These are phyloP conservation scores for Cladochytrium replicatum DNA, from an alignment of 192 early-diverging fungal species.

Conservation along the genomic window DNA sequence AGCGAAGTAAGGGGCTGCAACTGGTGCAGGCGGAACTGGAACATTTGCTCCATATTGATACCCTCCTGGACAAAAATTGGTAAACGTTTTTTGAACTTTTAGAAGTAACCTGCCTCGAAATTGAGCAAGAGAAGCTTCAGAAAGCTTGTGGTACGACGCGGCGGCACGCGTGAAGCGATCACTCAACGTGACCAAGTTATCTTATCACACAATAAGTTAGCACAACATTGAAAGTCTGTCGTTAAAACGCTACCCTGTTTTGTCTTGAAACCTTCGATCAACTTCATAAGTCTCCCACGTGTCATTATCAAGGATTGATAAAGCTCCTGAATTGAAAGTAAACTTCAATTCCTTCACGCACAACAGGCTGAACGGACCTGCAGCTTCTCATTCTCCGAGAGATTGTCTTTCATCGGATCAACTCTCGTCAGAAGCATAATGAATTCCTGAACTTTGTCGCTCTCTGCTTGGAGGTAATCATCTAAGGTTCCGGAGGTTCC, in stretches of 20 bases:
- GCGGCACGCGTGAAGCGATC: conserved; percentile 64
- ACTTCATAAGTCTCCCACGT: conserved; percentile 67
- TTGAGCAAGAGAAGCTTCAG: conserved; percentile 53
- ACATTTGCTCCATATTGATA: neutral
- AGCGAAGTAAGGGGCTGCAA: conserved; percentile 5
- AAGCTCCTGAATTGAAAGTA: neutral
- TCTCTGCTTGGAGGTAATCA: neutral
- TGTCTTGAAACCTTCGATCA: conserved; percentile 76
- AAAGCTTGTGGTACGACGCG: conserved; percentile 61
- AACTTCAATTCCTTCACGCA: conserved; percentile 5
- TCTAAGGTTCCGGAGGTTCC: conserved; percentile 5
- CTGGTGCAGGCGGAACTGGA: neutral
- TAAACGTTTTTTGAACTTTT: neutral
- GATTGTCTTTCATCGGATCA: conserved; percentile 72
- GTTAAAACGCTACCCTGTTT: conserved; percentile 36
- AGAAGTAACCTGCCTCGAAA: conserved; percentile 18
- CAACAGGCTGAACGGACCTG: conserved; percentile 32
- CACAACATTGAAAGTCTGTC: neutral
- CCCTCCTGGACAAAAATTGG: neutral
- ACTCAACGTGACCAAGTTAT: conserved; percentile 61
- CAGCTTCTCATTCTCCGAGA: conserved; percentile 80
- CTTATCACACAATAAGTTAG: conserved; percentile 26
- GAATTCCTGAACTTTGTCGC: conserved; percentile 68
- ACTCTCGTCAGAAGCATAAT: conserved; percentile 60
- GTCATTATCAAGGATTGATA: neutral